Evolutionary conservation across 306 rosid genomes (phyloP), one percentile per base, ranked within the genome.

Genomic region (Biancaea sappan): DNA sequence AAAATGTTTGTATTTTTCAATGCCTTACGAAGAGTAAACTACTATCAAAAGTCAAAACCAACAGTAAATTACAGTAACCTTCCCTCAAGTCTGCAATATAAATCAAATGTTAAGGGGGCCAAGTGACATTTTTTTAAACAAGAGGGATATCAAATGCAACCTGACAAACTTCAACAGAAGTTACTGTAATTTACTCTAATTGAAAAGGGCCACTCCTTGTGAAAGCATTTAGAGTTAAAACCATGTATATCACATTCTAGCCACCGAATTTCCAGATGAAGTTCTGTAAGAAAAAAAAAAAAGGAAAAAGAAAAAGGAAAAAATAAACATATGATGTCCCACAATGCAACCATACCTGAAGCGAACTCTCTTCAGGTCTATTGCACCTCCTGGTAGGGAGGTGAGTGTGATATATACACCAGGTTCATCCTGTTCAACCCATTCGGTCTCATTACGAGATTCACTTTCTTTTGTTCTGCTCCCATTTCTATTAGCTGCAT

Each of bases 361-460:
- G 64, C 99, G 97, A 82, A 94, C 96, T 75, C 99, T 91, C 83
- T 94, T 94, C 48, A 92, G 95, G 86, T 90, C 97, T 82, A 83
- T 90, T 74, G 70, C 88, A 62, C 96, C 97, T 73, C 97, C 99
- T 8, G 96, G 95, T 54, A 90, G 86, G 81, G 97, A 84, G 63
- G 97, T 86, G 62, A 94, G 97, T 34, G 99, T 92, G 70, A 94
- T 94, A 79, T 88, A 94, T 51, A 94, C 99, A 70, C 99, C 99
- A 40, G 99, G 84, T 81, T 94, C 97, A 72, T 90, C 96, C 83
- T 94, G 99, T 86, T 94, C 96, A n/a, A 92, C 95, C 99, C 99
- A 87, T 86, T 94, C 99, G 52, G 82, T 77, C 74, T 90, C 99
- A 52, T 75, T 81, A 35, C 83, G 87, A 71, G 96, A 82, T 77